phyloP scores from a whole-genome alignment of 805 yeast species.

The Sugiyamaella floridensis region DNA sequence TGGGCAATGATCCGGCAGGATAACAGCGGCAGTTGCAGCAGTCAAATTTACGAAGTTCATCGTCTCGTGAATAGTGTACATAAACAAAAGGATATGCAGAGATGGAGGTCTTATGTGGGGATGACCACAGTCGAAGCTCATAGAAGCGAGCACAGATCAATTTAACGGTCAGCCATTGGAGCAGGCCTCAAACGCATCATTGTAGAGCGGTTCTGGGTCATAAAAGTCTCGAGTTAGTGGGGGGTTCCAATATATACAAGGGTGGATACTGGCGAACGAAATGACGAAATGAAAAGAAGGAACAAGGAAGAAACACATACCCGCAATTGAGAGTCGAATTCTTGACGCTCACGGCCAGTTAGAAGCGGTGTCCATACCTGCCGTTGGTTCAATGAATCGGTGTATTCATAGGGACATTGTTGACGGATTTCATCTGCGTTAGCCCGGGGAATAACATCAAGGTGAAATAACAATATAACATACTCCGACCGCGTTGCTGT shows the following conservation, averaged over 20 bases:
- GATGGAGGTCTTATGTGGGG: not conserved
- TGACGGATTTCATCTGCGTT: conserved; percentile 13
- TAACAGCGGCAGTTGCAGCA: not conserved
- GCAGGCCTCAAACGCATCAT: conserved; percentile 22
- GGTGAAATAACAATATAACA: not conserved
- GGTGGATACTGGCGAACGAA: too few species aligned
- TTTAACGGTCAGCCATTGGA: conserved; percentile 26
- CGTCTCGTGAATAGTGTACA: not conserved
- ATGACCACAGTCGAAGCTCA: too few species aligned
- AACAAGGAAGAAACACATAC: conserved; percentile 12
- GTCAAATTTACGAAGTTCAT: not conserved
- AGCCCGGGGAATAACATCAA: conserved; percentile 8
- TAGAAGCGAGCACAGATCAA: not conserved
- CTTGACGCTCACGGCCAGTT: conserved; percentile 25
- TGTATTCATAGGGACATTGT: conserved; percentile 26
- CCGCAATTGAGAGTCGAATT: conserved; percentile 25
- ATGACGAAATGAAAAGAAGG: too few species aligned
- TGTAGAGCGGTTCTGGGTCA: conserved; percentile 19
- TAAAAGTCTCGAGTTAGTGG: conserved; percentile 13
- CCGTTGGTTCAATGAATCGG: conserved; percentile 25
- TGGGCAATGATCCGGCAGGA: not conserved
- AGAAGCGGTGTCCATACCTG: conserved; percentile 27
- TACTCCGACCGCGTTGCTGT: conserved; percentile 4
- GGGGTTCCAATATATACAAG: not conserved
- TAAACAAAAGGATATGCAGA: not conserved